Conservation (phyloP, 1,139 yeast genomes). For the Hyphopichia burtonii region DNA sequence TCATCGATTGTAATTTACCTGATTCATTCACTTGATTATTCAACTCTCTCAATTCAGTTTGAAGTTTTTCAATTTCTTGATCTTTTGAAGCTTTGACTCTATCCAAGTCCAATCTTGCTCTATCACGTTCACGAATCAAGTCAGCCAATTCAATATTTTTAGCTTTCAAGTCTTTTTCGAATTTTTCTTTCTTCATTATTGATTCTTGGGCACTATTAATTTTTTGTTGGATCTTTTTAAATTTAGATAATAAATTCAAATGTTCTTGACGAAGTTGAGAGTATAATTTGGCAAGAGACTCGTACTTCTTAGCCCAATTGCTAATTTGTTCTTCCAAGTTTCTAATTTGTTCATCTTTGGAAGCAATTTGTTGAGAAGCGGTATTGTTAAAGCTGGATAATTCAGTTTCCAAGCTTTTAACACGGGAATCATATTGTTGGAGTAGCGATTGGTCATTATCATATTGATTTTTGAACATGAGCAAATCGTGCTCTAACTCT, state of each 20-base stretch:
- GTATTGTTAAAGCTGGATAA: conserved; percentile 60
- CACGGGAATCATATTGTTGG: conserved; percentile 86
- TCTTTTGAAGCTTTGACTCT: conserved; percentile 65
- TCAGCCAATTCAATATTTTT: conserved; percentile 89
- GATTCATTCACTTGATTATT: conserved; percentile 60
- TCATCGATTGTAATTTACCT: conserved; percentile 68
- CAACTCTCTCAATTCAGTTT: conserved; percentile 64
- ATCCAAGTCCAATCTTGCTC: conserved; percentile 83
- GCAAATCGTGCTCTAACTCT: conserved; percentile 77
- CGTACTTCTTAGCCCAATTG: conserved; percentile 86
- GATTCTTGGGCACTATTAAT: conserved; percentile 94
- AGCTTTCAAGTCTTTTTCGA: conserved; percentile 81
- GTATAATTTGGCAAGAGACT: conserved; percentile 83
- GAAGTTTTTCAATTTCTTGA: conserved; percentile 64
- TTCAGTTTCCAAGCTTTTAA: conserved; percentile 78
- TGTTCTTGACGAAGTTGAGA: conserved; percentile 93
- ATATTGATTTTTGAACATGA: conserved; percentile 75
- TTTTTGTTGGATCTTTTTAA: conserved; percentile 82
- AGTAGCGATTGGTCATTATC: conserved; percentile 83
- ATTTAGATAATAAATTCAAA: conserved; percentile 71
- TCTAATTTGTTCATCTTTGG: conserved; percentile 73
- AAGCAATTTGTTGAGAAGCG: conserved; percentile 70
- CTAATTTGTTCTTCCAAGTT: conserved; percentile 73
- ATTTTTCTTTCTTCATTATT: conserved; percentile 75
- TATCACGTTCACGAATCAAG: conserved; percentile 83